A percentile compares a stretch with the other conserved stretches of the same genome.
These are phyloP conservation scores for Lentinus polychrous DNA, from an alignment of 1,284 basidiomycete genomes.

Conservation along the genomic window DNA sequence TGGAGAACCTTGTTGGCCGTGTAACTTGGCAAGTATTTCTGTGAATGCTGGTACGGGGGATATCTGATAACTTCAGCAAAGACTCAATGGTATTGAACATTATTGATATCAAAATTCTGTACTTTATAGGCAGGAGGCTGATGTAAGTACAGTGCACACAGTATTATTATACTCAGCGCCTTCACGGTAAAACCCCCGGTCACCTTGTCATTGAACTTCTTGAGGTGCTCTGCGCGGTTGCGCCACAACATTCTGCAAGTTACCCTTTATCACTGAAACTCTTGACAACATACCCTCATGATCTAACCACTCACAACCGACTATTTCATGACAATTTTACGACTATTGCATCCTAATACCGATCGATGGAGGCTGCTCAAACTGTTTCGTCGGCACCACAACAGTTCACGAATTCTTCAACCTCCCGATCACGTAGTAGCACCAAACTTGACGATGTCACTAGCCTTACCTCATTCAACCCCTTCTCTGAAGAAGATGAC, in stretches of 20 bases:
- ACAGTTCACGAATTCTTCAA: conserved; percentile 10
- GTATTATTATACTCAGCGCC: too few relatives aligned
- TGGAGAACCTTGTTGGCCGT: too few relatives aligned
- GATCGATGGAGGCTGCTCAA: conserved; percentile 17
- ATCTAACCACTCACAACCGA: conserved; percentile 6
- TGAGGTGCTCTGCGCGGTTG: not conserved
- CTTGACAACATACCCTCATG: not conserved
- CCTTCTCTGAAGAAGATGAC: conserved; percentile 82
- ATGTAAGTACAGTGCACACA: too few relatives aligned
- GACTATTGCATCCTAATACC: not conserved
- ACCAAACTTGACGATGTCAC: conserved; percentile 62
- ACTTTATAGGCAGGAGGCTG: too few relatives aligned
- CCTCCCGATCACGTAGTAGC: conserved; percentile 54
- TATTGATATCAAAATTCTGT: too few relatives aligned
- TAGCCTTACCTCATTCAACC: conserved; percentile 75
- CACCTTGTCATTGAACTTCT: conserved; percentile 8
- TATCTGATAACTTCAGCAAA: too few relatives aligned
- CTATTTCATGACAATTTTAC: conserved; percentile 5
- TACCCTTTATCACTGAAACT: not conserved
- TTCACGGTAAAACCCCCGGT: not conserved
- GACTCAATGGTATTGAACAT: too few relatives aligned
- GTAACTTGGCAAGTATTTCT: too few relatives aligned
- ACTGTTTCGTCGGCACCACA: conserved; percentile 10
- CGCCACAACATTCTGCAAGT: not conserved
- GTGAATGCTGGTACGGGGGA: too few relatives aligned